A percentile compares a stretch with the other conserved stretches of the same genome.
These are phyloP conservation scores for Uronychia binucleata DNA, from an alignment of 73 alveolate species.

Conservation along the genomic window DNA sequence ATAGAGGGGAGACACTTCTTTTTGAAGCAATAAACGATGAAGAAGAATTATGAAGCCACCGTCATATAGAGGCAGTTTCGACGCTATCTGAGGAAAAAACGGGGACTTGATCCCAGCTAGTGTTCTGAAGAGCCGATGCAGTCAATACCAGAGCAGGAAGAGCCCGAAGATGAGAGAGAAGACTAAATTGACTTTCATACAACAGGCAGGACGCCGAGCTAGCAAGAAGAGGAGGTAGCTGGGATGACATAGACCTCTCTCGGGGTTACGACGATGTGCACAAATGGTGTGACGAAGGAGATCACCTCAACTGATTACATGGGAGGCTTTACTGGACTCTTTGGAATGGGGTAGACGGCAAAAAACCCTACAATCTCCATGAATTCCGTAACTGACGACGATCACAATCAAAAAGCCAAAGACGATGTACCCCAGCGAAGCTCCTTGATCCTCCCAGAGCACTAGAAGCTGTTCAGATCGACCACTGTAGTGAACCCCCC, in stretches of 20 bases:
- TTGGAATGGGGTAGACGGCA: not conserved
- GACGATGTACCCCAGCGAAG: too few species aligned
- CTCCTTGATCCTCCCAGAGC: too few species aligned
- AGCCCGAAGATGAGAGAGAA: too few species aligned
- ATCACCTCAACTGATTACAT: too few species aligned
- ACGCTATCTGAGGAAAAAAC: too few species aligned
- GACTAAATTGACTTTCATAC: too few species aligned
- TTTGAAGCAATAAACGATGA: not conserved
- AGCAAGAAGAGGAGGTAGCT: not conserved
- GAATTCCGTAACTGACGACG: not conserved
- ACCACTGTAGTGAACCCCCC: not conserved
- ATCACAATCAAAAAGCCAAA: too few species aligned
- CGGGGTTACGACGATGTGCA: not conserved
- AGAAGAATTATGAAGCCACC: not conserved
- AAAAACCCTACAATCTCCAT: not conserved
- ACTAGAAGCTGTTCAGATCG: not conserved
- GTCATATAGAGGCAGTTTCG: not conserved
- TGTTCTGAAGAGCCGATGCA: not conserved
- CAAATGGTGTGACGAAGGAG: too few species aligned
- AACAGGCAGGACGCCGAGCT: too few species aligned
- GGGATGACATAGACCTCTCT: not conserved
- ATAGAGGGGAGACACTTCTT: not conserved
- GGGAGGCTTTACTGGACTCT: too few species aligned
- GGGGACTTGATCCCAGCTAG: not conserved
- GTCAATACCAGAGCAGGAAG: not conserved